A percentile compares a stretch with the other conserved stretches of the same genome.
These are phyloP conservation scores for Chaetomium sp. DNA, from an alignment of 2,329 filamentous ascomycete genomes.

Conservation along the genomic window DNA sequence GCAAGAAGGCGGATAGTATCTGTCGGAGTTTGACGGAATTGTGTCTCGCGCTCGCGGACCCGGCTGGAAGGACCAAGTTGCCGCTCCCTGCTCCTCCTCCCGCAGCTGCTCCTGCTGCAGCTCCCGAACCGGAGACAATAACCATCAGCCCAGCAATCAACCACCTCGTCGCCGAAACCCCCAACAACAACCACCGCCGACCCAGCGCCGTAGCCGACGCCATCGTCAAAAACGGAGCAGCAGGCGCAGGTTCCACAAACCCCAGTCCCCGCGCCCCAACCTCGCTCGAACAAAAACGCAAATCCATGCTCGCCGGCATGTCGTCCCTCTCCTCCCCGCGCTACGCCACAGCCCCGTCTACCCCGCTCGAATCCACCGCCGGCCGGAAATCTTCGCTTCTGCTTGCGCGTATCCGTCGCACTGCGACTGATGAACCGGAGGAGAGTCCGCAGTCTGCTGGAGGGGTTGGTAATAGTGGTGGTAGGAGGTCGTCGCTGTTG, in stretches of 20 bases:
- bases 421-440: conserved; percentile 45
- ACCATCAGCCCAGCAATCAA: conserved; percentile 15
- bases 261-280: conserved; percentile 38
- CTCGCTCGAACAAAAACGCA: conserved; percentile 48
- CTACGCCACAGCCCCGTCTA: conserved; percentile 32
- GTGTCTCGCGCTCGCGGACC: conserved; percentile 73
- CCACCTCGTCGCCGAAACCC: conserved; percentile 11
- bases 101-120: too few relatives aligned
- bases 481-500: conserved; percentile 48
- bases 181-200: conserved; percentile 30
- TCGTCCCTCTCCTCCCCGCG: conserved; percentile 39
- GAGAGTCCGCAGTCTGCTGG: conserved; percentile 23
- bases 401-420: conserved; percentile 37
- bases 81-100: conserved; percentile 19
- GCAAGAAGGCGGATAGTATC: conserved; percentile 85
- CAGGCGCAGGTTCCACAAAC: conserved; percentile 3
- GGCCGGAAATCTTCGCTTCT: conserved; percentile 50
- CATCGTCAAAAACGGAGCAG: conserved; percentile 24
- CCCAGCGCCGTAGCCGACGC: conserved; percentile 38
- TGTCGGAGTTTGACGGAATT: conserved; percentile 90
- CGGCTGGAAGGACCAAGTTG: conserved; percentile 35
- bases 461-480: conserved; percentile 14
- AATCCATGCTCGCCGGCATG: conserved; percentile 40
- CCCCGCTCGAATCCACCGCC: conserved; percentile 33
- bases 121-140: conserved; percentile 19